phyloP scores from a whole-genome alignment of 192 early-diverging fungal species.

The Chytriomyces sp. region DNA sequence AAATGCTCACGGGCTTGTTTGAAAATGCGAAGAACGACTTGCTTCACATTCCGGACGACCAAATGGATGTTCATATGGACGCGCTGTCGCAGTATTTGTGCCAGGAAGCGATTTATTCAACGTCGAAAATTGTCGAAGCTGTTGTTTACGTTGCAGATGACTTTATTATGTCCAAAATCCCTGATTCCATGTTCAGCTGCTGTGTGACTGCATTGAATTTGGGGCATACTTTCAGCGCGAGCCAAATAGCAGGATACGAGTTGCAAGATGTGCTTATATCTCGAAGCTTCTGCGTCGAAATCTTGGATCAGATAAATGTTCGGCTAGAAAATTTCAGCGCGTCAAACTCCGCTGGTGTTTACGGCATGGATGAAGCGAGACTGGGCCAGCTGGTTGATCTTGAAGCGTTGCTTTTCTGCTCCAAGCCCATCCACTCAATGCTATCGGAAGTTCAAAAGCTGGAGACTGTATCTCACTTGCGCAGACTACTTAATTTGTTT shows the following conservation, averaged over 20 bases:
- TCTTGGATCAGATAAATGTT: not conserved
- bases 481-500: not conserved
- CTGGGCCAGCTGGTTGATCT: conserved; percentile 1
- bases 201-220: not conserved
- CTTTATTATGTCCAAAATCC: not conserved
- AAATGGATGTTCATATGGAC: conserved; percentile 16
- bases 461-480: conserved; percentile 1
- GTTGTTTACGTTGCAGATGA: no score
- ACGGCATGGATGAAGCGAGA: conserved; percentile 1
- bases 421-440: conserved; percentile 34
- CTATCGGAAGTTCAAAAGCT: conserved; percentile 14
- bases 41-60: not conserved
- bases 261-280: conserved; percentile 21
- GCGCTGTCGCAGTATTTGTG: not conserved
- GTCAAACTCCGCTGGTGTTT: conserved; percentile 13
- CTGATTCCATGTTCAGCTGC: not conserved
- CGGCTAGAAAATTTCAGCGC: not conserved
- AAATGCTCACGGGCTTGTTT: not conserved
- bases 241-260: not conserved
- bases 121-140: no score
- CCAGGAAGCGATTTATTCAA: not conserved
- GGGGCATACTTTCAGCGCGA: not conserved
- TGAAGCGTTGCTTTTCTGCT: conserved; percentile 12
- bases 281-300: not conserved
- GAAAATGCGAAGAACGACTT: not conserved